Conservation (phyloP, 352 stramenopile species). For the Phytophthora pini region DNA sequence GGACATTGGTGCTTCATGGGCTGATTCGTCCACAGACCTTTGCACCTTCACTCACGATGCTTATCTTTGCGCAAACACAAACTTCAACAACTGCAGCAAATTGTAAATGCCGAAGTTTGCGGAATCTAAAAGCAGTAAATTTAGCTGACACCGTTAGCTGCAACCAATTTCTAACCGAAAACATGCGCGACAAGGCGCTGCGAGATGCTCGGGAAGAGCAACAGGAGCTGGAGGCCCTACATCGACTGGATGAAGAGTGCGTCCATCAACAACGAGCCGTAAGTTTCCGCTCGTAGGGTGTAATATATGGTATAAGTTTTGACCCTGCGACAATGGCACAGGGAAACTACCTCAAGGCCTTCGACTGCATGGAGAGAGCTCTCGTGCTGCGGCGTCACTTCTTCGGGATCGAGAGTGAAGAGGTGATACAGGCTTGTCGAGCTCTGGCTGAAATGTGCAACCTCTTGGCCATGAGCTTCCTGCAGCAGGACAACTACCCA, state of each 20-base stretch:
- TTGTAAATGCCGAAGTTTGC: too few species aligned
- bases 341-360: constrained; percentile 92
- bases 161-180: neutral
- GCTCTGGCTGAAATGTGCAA: constrained; percentile 95
- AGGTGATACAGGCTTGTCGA: constrained; percentile 88
- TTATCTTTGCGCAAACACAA: constrained; percentile 13
- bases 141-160: constrained; percentile 11
- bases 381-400: constrained; percentile 93
- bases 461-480: constrained; percentile 93
- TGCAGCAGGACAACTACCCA: constrained; percentile 93
- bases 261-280: constrained; percentile 86
- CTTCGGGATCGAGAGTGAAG: constrained; percentile 89
- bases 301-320: too few species aligned
- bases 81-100: constrained; percentile 18
- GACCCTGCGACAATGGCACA: constrained; percentile 17
- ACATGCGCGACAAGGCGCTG: constrained; percentile 39
- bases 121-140: constrained; percentile 7
- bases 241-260: constrained; percentile 91
- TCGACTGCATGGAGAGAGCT: constrained; percentile 93
- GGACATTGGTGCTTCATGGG: constrained; percentile 21
- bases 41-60: constrained; percentile 25
- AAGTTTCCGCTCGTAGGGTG: constrained; percentile 5
- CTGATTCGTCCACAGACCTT: constrained; percentile 10
- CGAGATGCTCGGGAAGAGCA: constrained; percentile 58
- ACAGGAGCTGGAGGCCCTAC: constrained; percentile 88